Evolutionary conservation across 371 early-diverging fungal genomes (phyloP).

Genomic region (Mortierella sp.): DNA sequence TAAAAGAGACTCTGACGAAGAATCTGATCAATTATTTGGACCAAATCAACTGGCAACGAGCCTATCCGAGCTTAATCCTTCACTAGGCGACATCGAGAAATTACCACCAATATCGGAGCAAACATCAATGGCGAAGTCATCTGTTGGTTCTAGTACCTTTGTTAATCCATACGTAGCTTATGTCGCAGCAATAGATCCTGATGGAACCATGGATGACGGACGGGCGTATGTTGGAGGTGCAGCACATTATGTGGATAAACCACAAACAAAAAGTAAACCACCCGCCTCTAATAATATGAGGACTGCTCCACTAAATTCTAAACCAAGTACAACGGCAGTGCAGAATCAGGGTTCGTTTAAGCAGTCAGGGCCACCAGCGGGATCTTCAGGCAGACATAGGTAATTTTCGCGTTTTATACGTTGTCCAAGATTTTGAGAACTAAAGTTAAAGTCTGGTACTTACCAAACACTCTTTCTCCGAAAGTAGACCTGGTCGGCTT

Average conservation of each 20-base stretch:
- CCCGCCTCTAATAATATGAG: no score
- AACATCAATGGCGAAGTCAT: neutral
- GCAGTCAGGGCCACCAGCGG: neutral
- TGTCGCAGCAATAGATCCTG: slow-evolving; percentile 26
- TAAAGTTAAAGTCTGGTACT: neutral
- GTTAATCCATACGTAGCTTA: slow-evolving; percentile 26
- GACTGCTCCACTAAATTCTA: neutral
- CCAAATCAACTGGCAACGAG: neutral
- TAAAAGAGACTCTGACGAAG: no score
- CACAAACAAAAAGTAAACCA: neutral
- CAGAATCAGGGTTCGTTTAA: neutral
- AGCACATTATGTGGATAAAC: slow-evolving; percentile 28
- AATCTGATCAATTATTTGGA: neutral
- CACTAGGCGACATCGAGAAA: neutral
- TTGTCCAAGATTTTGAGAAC: neutral
- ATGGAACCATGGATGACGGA: slow-evolving; percentile 28
- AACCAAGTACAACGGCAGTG: neutral
- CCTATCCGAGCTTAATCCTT: neutral
- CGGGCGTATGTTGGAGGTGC: slow-evolving; percentile 31
- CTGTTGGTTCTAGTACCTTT: neutral
- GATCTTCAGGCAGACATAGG: neutral
- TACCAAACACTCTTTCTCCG: neutral
- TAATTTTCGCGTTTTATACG: neutral
- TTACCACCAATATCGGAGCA: neutral
- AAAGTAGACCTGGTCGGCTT: neutral